These are phyloP conservation scores for Aspergillus fructus DNA, from an alignment of 2,329 filamentous ascomycete genomes.

Conservation along the genomic window DNA sequence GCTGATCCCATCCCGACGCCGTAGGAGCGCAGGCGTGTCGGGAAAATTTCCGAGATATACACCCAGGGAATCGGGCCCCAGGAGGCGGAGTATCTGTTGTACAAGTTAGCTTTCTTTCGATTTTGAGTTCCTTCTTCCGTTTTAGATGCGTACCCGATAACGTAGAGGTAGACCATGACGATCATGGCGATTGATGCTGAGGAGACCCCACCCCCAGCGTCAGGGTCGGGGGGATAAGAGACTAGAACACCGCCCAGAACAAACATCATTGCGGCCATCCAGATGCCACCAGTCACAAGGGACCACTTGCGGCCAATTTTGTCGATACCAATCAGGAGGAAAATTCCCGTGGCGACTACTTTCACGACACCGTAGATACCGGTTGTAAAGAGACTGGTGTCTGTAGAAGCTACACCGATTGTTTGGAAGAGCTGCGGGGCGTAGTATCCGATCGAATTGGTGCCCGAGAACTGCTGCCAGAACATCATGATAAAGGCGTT, in stretches of 20 bases:
- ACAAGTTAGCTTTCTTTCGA: background rate
- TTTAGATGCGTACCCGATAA: background rate
- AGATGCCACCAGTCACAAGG: background rate
- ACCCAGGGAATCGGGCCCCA: conserved; percentile 36
- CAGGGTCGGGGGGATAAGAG: conserved; percentile 23
- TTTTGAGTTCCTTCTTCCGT: background rate
- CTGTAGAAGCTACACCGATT: conserved; percentile 25
- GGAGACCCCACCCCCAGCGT: conserved; percentile 23
- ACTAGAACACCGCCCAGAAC: conserved; percentile 32
- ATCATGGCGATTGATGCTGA: conserved; percentile 35
- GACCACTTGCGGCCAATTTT: background rate
- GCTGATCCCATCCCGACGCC: conserved; percentile 41
- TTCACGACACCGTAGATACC: conserved; percentile 41
- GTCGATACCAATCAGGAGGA: conserved; percentile 13
- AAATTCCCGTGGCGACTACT: conserved; percentile 34
- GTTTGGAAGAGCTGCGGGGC: conserved; percentile 8
- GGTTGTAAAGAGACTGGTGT: conserved; percentile 38
- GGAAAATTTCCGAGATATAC: conserved; percentile 38
- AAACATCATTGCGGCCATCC: conserved; percentile 3
- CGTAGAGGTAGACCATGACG: conserved; percentile 27
- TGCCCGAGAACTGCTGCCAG: conserved; percentile 53
- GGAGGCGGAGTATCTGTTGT: conserved; percentile 22
- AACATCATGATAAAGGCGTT: conserved; percentile 64
- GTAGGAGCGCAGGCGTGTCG: conserved; percentile 40
- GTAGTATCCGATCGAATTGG: conserved; percentile 36